Conservation (phyloP, 371 early-diverging fungal genomes). For the Mortierella sp. region DNA sequence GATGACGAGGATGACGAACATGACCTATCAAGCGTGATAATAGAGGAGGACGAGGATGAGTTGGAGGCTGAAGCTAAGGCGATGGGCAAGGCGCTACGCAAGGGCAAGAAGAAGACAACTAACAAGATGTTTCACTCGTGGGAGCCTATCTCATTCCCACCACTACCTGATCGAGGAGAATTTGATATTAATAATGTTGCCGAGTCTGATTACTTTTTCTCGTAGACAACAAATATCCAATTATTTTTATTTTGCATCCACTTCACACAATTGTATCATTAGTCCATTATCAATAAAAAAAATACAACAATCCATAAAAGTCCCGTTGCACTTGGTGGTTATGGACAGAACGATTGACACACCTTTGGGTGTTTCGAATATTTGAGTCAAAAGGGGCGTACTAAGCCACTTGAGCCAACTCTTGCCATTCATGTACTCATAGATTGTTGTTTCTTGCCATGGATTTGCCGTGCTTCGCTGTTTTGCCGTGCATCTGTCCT, state of each 20-base stretch:
- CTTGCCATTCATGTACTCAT: not conserved
- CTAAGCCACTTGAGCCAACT: not conserved
- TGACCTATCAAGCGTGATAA: slow-evolving; percentile 39
- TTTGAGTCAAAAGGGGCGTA: not conserved
- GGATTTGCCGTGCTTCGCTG: not conserved
- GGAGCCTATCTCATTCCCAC: slow-evolving; percentile 79
- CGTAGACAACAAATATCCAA: slow-evolving; percentile 50
- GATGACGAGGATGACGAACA: slow-evolving; percentile 54
- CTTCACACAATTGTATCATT: not conserved
- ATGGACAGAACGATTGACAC: no score
- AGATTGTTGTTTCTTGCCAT: not conserved
- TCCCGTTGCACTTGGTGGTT: no score
- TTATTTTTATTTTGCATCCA: not conserved
- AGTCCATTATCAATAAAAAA: not conserved
- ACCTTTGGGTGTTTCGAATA: no score
- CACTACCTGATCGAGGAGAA: slow-evolving; percentile 85
- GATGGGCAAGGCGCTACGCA: slow-evolving; percentile 45
- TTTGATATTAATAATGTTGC: slow-evolving; percentile 87
- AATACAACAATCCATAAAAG: not conserved
- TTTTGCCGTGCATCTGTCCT: not conserved
- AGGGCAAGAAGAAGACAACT: slow-evolving; percentile 34
- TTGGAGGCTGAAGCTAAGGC: slow-evolving; percentile 52
- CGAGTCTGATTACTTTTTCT: slow-evolving; percentile 93
- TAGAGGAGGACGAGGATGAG: slow-evolving; percentile 57
- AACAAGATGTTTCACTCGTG: slow-evolving; percentile 67